A percentile compares a stretch with the other conserved stretches of the same genome.
Conservation (phyloP, 345 rosid species). For the Abelmoschus esculentus region DNA sequence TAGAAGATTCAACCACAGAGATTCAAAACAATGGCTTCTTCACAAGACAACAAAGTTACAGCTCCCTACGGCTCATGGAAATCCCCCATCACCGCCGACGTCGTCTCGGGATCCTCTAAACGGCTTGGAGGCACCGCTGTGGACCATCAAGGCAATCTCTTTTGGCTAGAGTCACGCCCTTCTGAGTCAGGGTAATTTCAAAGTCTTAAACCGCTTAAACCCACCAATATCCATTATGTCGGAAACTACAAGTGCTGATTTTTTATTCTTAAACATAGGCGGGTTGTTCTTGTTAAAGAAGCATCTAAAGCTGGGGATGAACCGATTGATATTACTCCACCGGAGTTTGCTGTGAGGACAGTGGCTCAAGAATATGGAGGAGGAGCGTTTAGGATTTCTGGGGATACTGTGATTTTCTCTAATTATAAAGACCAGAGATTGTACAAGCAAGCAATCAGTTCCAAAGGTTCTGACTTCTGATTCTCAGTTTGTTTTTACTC, state of each 20-base stretch:
- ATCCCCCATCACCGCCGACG: slow-evolving; percentile 84
- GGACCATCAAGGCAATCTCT: slow-evolving; percentile 58
- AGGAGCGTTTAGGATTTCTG: slow-evolving; percentile 64
- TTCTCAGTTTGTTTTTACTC: not conserved
- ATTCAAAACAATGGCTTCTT: slow-evolving; percentile 44
- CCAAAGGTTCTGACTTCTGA: slow-evolving; percentile 29
- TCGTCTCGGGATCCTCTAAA: slow-evolving; percentile 77
- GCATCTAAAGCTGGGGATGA: slow-evolving; percentile 47
- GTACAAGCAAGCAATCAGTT: slow-evolving; percentile 44
- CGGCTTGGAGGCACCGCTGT: slow-evolving; percentile 68
- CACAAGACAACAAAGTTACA: slow-evolving; percentile 28
- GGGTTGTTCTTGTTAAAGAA: slow-evolving; percentile 61
- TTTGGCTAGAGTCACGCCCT: slow-evolving; percentile 87
- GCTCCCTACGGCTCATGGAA: slow-evolving; percentile 94
- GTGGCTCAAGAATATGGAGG: slow-evolving; percentile 91
- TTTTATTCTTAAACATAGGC: slow-evolving; percentile 27
- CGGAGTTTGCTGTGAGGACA: slow-evolving; percentile 71
- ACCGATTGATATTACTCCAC: slow-evolving; percentile 65
- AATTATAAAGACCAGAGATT: slow-evolving; percentile 85
- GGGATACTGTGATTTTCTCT: slow-evolving; percentile 59
- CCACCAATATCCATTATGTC: not conserved
- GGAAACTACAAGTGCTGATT: not conserved
- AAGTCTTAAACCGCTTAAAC: not conserved
- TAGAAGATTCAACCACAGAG: not conserved
- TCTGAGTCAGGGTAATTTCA: slow-evolving; percentile 58